Percentiles rank a stretch among this genome's conserved stretches.
phyloP scores from a whole-genome alignment of 2,329 filamentous ascomycete genomes.

The Colletotrichum kahawae region DNA sequence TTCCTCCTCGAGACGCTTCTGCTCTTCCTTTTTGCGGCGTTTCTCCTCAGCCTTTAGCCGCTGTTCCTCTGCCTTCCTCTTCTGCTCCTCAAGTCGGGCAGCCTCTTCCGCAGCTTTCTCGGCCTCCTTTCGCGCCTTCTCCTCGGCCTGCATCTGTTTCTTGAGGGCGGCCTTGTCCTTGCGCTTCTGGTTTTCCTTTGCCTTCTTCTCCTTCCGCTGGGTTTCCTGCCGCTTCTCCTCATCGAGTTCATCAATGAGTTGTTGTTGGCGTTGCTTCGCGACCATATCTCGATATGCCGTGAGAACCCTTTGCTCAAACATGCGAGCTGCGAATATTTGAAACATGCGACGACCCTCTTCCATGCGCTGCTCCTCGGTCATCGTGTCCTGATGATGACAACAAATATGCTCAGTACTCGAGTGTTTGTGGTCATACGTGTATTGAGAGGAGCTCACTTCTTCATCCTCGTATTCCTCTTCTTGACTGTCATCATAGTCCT shows the following conservation, averaged over 20 bases:
- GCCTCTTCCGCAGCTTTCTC: conserved; percentile 90
- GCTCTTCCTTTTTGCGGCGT: conserved; percentile 87
- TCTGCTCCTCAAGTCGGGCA: conserved; percentile 75
- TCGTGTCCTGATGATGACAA: conserved; percentile 73
- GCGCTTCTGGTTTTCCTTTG: conserved; percentile 91
- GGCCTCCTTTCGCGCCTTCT: conserved; percentile 85
- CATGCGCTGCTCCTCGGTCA: conserved; percentile 99
- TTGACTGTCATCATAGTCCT: conserved; percentile 58
- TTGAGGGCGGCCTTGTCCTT: conserved; percentile 93
- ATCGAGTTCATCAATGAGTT: conserved; percentile 88
- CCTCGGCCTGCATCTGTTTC: conserved; percentile 88
- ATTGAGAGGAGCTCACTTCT: conserved; percentile 42
- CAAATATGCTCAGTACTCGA: conserved; percentile 48
- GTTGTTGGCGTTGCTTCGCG: conserved; percentile 87
- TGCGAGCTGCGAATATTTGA: conserved; percentile 97
- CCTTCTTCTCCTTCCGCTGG: conserved; percentile 89
- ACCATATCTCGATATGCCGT: conserved; percentile 99
- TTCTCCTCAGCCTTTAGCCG: conserved; percentile 86
- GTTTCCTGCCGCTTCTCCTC: conserved; percentile 80
- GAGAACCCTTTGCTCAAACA: conserved; percentile 98
- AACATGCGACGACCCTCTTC: conserved; percentile 99
- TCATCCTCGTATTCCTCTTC: conserved; percentile 67
- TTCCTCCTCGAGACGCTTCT: conserved; percentile 89
- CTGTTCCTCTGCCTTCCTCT: conserved; percentile 80
- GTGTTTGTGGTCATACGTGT: conserved; percentile 24